Evolutionary conservation across 306 rosid species (phyloP).

Genomic region (Pachyrhizus erosus): DNA sequence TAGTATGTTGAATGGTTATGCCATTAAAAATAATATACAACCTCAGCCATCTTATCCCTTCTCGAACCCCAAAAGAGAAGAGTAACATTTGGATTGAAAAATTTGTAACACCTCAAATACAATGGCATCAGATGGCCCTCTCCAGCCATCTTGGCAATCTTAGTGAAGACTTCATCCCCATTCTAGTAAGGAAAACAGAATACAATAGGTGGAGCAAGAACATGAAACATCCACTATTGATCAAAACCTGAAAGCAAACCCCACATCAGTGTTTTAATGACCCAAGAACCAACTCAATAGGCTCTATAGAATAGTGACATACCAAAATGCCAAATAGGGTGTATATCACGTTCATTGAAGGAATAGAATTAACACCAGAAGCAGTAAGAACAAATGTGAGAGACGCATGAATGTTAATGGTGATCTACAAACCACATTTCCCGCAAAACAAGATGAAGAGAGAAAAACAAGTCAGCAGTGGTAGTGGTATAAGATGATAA

Average conservation of each 20-base stretch:
- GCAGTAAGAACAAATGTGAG: constrained; percentile 86
- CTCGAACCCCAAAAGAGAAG: constrained; percentile 3
- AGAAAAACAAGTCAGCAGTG: neutral
- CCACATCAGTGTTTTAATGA: constrained; percentile 24
- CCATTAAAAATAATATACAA: constrained; percentile 35
- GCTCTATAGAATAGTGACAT: constrained; percentile 30
- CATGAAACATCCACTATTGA: constrained; percentile 78
- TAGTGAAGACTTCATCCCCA: constrained; percentile 86
- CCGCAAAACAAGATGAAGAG: constrained; percentile 18
- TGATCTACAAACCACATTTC: constrained; percentile 66
- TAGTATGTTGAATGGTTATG: constrained; percentile 4
- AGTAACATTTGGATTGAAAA: constrained; percentile 10
- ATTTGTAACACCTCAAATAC: constrained; percentile 1
- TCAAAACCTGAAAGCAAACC: constrained; percentile 60
- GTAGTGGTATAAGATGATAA: neutral
- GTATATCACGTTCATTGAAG: constrained; percentile 81
- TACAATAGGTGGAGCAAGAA: constrained; percentile 89
- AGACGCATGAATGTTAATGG: constrained; percentile 94
- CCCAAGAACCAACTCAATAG: constrained; percentile 5
- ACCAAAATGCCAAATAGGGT: constrained; percentile 76
- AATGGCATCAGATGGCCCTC: constrained; percentile 60
- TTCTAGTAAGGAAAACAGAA: constrained; percentile 80
- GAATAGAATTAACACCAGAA: constrained; percentile 67
- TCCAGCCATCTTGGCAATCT: constrained; percentile 92
- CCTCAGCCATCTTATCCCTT: constrained; percentile 22